Percentiles rank a stretch among this genome's conserved stretches.
Conservation (phyloP, 805 yeast genomes). For the Hanseniaspora guilliermondii region DNA sequence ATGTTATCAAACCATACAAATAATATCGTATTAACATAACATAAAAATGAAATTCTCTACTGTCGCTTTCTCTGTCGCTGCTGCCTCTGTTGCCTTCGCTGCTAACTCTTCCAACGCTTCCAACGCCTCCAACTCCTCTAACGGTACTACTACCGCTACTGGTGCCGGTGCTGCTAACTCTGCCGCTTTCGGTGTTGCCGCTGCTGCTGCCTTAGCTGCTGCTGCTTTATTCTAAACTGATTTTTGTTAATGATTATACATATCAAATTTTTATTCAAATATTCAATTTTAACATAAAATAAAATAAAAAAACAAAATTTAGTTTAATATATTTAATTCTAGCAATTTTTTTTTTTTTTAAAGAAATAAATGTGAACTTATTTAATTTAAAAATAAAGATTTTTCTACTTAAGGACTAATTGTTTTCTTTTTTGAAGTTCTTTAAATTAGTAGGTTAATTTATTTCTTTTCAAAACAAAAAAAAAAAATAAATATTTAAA, state of each 20-base stretch:
- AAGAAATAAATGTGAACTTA: too few species aligned
- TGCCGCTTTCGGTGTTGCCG: constrained; percentile 59
- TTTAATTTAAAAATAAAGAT: not conserved
- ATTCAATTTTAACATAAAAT: too few species aligned
- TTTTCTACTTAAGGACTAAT: not conserved
- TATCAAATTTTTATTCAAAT: not conserved
- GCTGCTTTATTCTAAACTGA: constrained; percentile 37
- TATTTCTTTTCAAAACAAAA: too few species aligned
- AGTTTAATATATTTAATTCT: not conserved
- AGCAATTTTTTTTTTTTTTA: not conserved
- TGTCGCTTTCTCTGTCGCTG: constrained; percentile 56
- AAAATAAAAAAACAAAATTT: not conserved
- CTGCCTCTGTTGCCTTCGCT: constrained; percentile 58
- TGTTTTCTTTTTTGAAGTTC: too few species aligned
- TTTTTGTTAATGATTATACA: not conserved
- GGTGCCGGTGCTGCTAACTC: constrained; percentile 42
- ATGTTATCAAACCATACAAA: not conserved
- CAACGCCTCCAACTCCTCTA: constrained; percentile 34
- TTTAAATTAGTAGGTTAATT: too few species aligned
- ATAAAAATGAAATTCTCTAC: constrained; percentile 58
- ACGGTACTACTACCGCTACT: constrained; percentile 32
- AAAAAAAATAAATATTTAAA: not conserved
- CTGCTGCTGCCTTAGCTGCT: constrained; percentile 81
- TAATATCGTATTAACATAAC: not conserved
- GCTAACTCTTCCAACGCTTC: constrained; percentile 37